phyloP scores from a whole-genome alignment of 1,284 basidiomycete genomes.

The Ustilago shanxiensis region DNA sequence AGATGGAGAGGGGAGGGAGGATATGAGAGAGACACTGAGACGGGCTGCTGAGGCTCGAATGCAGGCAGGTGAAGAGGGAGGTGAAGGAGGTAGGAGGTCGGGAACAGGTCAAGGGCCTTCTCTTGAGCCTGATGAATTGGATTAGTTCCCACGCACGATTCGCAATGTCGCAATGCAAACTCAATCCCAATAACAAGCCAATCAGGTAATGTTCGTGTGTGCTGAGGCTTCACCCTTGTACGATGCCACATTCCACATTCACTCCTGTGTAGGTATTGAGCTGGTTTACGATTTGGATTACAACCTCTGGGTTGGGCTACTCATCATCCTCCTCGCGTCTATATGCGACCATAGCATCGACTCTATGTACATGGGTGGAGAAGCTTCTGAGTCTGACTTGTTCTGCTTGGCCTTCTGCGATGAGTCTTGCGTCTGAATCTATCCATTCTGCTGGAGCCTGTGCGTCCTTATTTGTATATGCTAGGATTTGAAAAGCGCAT shows the following conservation, averaged over 20 bases:
- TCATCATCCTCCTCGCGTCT: conserved; percentile 69
- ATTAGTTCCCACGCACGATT: conserved; percentile 13
- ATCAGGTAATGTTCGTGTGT: too few relatives aligned
- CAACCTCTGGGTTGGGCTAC: conserved; percentile 13
- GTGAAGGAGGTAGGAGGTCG: background rate
- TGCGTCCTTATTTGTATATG: conserved; percentile 79
- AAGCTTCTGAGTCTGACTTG: conserved; percentile 79
- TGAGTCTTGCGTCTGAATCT: conserved; percentile 92
- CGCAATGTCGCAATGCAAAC: background rate
- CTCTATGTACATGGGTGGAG: conserved; percentile 71
- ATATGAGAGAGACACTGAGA: conserved; percentile 36
- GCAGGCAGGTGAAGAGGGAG: background rate
- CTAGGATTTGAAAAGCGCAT: conserved; percentile 91
- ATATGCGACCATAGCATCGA: conserved; percentile 72
- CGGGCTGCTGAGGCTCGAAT: conserved; percentile 31
- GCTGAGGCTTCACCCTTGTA: too few relatives aligned
- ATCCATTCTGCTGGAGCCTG: conserved; percentile 92
- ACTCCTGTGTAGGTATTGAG: too few relatives aligned
- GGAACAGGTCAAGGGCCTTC: background rate
- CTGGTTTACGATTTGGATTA: too few relatives aligned
- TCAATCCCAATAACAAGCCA: background rate
- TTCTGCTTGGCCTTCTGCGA: conserved; percentile 94
- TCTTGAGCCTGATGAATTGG: conserved; percentile 50
- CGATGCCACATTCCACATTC: too few relatives aligned
- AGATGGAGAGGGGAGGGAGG: conserved; percentile 6